These are phyloP conservation scores for Arachis hypogaea DNA, from an alignment of 306 rosid species.

Conservation along the genomic window DNA sequence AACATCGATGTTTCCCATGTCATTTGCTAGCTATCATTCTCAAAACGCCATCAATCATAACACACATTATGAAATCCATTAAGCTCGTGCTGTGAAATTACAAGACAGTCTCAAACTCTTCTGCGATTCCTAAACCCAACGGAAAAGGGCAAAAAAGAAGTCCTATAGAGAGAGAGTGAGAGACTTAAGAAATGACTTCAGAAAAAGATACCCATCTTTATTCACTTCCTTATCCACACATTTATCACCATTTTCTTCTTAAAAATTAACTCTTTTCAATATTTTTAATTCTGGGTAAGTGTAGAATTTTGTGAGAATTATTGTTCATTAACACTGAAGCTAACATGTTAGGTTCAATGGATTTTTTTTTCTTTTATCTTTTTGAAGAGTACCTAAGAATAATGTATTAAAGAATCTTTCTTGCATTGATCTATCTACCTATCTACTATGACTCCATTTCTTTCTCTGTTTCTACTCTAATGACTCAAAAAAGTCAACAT, in stretches of 20 bases:
- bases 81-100: conserved; percentile 31
- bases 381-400: no score
- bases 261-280: background rate
- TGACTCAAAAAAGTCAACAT: no score
- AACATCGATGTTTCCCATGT: conserved; percentile 3
- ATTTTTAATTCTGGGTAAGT: conserved; percentile 27
- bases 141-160: conserved; percentile 56
- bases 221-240: conserved; percentile 74
- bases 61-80: conserved; percentile 23
- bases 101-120: conserved; percentile 56
- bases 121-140: conserved; percentile 64
- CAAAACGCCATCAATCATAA: background rate
- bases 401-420: no score
- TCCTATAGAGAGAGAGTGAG: conserved; percentile 36
- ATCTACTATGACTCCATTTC: no score
- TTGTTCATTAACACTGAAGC: conserved; percentile 7
- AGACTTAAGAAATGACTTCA: conserved; percentile 51
- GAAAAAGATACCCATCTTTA: conserved; percentile 86
- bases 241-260: conserved; percentile 22
- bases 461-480: no score
- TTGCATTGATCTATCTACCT: no score
- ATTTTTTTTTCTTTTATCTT: no score
- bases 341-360: background rate
- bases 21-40: conserved; percentile 18
- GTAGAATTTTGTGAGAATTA: background rate